Percentiles rank a stretch among this genome's conserved stretches.
Conservation (phyloP, 2,329 filamentous ascomycete species). For the Parastagonospora avenae region DNA sequence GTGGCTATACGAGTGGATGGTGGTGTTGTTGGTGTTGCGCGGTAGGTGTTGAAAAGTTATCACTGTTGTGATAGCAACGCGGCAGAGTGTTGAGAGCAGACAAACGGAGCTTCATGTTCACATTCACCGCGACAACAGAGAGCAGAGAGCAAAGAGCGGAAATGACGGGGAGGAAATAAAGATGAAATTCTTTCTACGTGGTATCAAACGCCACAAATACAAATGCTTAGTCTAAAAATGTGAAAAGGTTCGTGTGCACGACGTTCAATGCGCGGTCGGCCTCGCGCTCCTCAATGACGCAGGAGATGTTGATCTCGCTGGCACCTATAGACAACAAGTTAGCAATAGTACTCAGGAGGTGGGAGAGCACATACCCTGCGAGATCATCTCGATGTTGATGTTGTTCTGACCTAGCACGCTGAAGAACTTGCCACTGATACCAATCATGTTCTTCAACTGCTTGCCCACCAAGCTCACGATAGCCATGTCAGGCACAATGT, state of each 20-base stretch:
- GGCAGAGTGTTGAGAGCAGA: neutral
- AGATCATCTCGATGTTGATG: conserved; percentile 99
- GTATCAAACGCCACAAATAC: conserved; percentile 36
- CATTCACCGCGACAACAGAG: neutral
- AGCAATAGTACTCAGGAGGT: neutral
- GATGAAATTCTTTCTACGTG: conserved; percentile 16
- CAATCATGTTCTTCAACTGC: conserved; percentile 96
- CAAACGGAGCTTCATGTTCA: neutral
- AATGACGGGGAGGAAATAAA: neutral
- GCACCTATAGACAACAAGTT: conserved; percentile 65
- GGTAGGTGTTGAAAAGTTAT: neutral
- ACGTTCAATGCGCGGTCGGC: conserved; percentile 94
- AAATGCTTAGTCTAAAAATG: conserved; percentile 75
- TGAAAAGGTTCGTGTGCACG: conserved; percentile 94
- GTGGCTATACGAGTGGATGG: neutral
- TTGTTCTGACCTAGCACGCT: conserved; percentile 89
- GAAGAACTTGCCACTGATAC: conserved; percentile 93
- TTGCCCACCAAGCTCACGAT: conserved; percentile 93
- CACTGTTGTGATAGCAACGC: neutral
- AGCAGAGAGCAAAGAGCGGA: neutral
- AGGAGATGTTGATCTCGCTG: conserved; percentile 99
- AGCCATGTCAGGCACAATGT: conserved; percentile 88
- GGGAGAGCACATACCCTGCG: conserved; percentile 71
- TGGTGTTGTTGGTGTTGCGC: neutral
- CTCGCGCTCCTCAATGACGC: conserved; percentile 90